Percentiles rank a stretch among this genome's conserved stretches.
Conservation (phyloP, 2,329 filamentous ascomycete species). For the Xylaria sp. region DNA sequence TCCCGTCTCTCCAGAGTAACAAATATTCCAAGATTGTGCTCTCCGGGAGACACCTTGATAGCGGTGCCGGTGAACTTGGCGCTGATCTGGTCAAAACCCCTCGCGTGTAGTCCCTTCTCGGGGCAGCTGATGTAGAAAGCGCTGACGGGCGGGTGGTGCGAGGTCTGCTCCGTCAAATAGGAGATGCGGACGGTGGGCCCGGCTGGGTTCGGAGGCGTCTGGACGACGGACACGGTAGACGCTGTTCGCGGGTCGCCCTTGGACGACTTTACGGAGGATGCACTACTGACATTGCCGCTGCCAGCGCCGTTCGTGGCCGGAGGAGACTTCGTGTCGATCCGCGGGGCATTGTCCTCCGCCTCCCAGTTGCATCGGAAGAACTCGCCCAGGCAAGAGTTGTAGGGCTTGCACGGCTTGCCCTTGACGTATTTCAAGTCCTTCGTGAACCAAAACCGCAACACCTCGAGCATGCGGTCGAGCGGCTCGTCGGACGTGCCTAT, state of each 20-base stretch:
- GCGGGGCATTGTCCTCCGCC: conserved; percentile 75
- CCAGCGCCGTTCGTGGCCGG: conserved; percentile 34
- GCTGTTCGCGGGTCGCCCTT: conserved; percentile 47
- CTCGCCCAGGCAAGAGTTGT: conserved; percentile 95
- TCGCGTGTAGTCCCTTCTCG: conserved; percentile 82
- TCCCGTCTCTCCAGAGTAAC: conserved; percentile 78
- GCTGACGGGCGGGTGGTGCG: conserved; percentile 95
- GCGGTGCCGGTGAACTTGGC: conserved; percentile 98
- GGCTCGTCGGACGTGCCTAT: conserved; percentile 89
- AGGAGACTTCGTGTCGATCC: conserved; percentile 57
- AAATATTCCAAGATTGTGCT: conserved; percentile 96
- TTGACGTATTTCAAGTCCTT: conserved; percentile 99
- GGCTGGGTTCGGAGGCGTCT: conserved; percentile 45
- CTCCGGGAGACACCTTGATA: conserved; percentile 85
- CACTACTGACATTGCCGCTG: conserved; percentile 44
- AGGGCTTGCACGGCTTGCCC: conserved; percentile 97
- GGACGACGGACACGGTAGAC: conserved; percentile 56
- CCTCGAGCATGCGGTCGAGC: conserved; percentile 91
- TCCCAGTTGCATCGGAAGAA: conserved; percentile 99
- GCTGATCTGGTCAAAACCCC: conserved; percentile 93
- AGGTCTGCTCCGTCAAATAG: conserved; percentile 96
- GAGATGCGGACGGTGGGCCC: conserved; percentile 73
- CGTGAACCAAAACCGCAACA: conserved; percentile 96
- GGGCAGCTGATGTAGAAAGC: conserved; percentile 94
- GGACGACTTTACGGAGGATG: conserved; percentile 51